A percentile compares a stretch with the other conserved stretches of the same genome.
Conservation (phyloP, 2,329 filamentous ascomycete genomes). For the Simplicillium sp. region DNA sequence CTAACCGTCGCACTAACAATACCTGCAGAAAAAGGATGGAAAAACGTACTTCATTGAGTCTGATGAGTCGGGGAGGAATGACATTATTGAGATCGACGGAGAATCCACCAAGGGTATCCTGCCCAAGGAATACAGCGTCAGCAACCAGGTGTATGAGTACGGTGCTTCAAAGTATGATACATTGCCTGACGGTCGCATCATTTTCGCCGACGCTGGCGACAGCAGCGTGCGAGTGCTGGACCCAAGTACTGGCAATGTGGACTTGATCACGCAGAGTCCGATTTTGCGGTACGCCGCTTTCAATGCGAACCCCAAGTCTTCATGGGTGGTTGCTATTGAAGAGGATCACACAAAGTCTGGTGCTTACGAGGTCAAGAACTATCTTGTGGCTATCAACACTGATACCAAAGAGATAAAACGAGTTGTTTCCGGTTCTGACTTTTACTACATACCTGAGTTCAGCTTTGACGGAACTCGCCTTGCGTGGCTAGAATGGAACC, state of each 20-base stretch:
- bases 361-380: slow-evolving; percentile 17
- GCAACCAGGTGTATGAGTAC: slow-evolving; percentile 41
- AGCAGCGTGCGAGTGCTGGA: slow-evolving; percentile 31
- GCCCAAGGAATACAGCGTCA: slow-evolving; percentile 30
- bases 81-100: slow-evolving; percentile 31
- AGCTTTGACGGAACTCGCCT: slow-evolving; percentile 29
- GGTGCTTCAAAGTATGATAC: slow-evolving; percentile 36
- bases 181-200: slow-evolving; percentile 26
- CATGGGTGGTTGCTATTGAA: slow-evolving; percentile 39
- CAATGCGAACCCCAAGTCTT: slow-evolving; percentile 23
- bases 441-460: slow-evolving; percentile 36
- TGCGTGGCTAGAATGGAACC: slow-evolving; percentile 39
- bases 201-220: slow-evolving; percentile 36
- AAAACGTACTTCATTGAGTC: slow-evolving; percentile 28
- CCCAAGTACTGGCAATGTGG: slow-evolving; percentile 22
- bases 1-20: no score
- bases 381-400: slow-evolving; percentile 20
- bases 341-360: slow-evolving; percentile 30
- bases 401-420: slow-evolving; percentile 26
- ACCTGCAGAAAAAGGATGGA: slow-evolving; percentile 15
- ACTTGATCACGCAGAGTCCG: slow-evolving; percentile 18
- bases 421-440: slow-evolving; percentile 32
- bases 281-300: slow-evolving; percentile 37
- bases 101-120: slow-evolving; percentile 28
- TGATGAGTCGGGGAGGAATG: slow-evolving; percentile 27